Base-by-base conservation (phyloP, 2,329 filamentous ascomycete species). In the Fusarium poae region DNA sequence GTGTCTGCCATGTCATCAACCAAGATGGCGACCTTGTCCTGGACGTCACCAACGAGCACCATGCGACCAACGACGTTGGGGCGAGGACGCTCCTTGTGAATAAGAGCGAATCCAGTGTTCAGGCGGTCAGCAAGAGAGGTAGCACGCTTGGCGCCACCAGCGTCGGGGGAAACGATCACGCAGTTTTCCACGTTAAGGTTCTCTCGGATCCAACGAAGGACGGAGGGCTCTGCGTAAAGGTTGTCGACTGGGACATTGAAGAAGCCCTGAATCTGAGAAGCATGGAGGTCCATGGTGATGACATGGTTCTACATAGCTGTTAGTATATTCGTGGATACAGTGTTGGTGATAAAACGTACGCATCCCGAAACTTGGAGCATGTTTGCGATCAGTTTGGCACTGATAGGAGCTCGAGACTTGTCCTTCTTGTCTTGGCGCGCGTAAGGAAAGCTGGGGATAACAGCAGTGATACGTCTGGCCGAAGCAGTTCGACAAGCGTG, bases 1-100 rank as follows among this genome's bases (percentile, higher is more conserved):
- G 95, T 97, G 78, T 98, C 95, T 32, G 94, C 94, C 93, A 98
- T 97, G 78, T 98, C 95, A 78, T 98, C 95, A 54, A 99, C 95
- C 49, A 99, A 89, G 76, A 99, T 97, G 63, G 95, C 95, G 30
- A 95, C 90, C 83, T 96, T 96, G 82, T 92, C 92, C 71, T 89
- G 87, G 46, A 98, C 96, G 71, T 97, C 94, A 71, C 96, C 96
- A 51, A 98, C 95, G n/a, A 99, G 90, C 1, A 83, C 92, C 93
- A 97, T 97, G 74, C 93, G 91, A 12, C 92, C 93, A 65, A 97
- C 94, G 77, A 97, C 94, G 75, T 97, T 97, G 62, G 84, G 83
- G 7, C 93, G 89, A 8, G 94, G 92, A 60, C 94, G 92, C 82
- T 97, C 95, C 83, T 98, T 97, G 86, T 97, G 94, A 73, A 98